phyloP scores from a whole-genome alignment of 2,329 filamentous ascomycete genomes.

The Alternaria solani region DNA sequence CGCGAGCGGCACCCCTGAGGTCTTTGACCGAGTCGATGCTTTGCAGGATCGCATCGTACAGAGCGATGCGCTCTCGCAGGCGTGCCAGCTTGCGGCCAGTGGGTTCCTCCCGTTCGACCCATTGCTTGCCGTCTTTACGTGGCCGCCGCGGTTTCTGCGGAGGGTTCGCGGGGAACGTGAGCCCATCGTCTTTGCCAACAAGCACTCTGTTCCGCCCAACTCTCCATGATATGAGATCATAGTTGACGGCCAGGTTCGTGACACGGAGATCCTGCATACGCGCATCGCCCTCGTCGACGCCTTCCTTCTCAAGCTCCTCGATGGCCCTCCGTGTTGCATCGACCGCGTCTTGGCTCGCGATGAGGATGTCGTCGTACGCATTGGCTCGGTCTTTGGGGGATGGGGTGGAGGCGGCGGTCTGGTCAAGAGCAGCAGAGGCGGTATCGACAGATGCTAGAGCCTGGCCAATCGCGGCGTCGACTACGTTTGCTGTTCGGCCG shows the following conservation, averaged over 20 bases:
- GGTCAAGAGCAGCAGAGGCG: conserved; percentile 61
- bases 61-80: conserved; percentile 83
- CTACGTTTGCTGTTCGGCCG: conserved; percentile 82
- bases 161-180: conserved; percentile 63
- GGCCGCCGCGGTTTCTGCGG: conserved; percentile 62
- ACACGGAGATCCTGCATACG: conserved; percentile 94
- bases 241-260: conserved; percentile 91
- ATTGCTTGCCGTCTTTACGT: conserved; percentile 59
- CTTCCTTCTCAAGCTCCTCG: conserved; percentile 85
- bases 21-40: conserved; percentile 91
- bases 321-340: conserved; percentile 94
- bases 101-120: conserved; percentile 66
- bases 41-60: conserved; percentile 91
- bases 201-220: conserved; percentile 91
- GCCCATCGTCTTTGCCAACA: conserved; percentile 82
- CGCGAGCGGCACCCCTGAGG: conserved; percentile 86
- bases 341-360: conserved; percentile 89
- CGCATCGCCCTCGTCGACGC: conserved; percentile 80
- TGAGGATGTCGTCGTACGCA: conserved; percentile 90
- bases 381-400: conserved; percentile 74
- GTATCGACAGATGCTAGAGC: conserved; percentile 75
- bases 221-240: conserved; percentile 92
- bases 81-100: conserved; percentile 78
- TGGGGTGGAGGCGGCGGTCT: conserved; percentile 52
- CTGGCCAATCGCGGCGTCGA: conserved; percentile 90